These are phyloP conservation scores for Candida yuanshanica DNA, from an alignment of 805 yeast species.

Conservation along the genomic window DNA sequence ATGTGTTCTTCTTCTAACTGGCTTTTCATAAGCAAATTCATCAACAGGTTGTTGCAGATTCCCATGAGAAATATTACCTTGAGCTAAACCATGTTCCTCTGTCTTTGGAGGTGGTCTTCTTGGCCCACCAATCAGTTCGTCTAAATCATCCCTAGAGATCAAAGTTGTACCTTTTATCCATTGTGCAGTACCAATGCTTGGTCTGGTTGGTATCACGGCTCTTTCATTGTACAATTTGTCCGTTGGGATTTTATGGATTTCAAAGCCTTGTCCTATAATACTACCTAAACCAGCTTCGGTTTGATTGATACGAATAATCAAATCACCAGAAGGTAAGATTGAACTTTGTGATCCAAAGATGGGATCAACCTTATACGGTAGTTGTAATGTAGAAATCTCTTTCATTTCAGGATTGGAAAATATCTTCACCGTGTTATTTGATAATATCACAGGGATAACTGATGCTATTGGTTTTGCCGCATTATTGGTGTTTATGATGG, in stretches of 20 bases:
- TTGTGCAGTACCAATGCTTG: conserved; percentile 69
- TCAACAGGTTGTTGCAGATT: conserved; percentile 3
- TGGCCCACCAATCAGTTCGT: conserved; percentile 66
- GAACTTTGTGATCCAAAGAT: conserved; percentile 38
- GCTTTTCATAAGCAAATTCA: conserved; percentile 39
- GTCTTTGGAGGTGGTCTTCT: conserved; percentile 57
- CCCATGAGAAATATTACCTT: conserved; percentile 27
- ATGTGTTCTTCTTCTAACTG: conserved; percentile 34
- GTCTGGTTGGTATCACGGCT: conserved; percentile 69
- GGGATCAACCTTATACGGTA: conserved; percentile 39
- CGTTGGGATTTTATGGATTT: conserved; percentile 17
- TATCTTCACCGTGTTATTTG: conserved; percentile 42
- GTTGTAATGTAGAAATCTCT: conserved; percentile 45
- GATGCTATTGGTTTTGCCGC: conserved; percentile 36
- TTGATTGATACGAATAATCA: conserved; percentile 48
- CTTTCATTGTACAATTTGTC: conserved; percentile 69
- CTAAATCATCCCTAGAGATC: conserved; percentile 58
- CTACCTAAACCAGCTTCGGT: conserved; percentile 50
- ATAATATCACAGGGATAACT: conserved; percentile 38
- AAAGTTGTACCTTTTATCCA: conserved; percentile 79
- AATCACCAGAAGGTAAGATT: conserved; percentile 48
- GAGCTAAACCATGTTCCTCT: conserved; percentile 53
- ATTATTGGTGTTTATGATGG: conserved; percentile 30
- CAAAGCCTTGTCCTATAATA: conserved; percentile 38
- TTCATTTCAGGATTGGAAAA: conserved; percentile 55